Evolutionary conservation across 2,329 filamentous ascomycete genomes (phyloP).

Genomic region (Aspergillus pseudonomiae): DNA sequence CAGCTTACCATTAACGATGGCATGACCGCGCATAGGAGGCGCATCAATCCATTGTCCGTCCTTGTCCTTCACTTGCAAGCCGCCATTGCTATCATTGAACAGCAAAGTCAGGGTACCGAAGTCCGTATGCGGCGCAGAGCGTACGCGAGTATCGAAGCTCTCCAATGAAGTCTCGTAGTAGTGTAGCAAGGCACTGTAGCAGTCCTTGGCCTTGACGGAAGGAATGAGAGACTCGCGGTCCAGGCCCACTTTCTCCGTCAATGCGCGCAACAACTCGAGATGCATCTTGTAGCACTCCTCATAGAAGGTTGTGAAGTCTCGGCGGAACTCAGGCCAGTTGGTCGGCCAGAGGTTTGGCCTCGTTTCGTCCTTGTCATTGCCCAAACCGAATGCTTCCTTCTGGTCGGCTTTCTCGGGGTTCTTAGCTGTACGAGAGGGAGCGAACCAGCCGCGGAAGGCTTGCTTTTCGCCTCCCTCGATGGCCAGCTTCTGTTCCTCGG

Average conservation of each 20-base stretch:
- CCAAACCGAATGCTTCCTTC: slow-evolving; percentile 10
- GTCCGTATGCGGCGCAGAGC: slow-evolving; percentile 9
- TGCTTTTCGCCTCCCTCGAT: slow-evolving; percentile 9
- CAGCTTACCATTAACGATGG: slow-evolving; percentile 11
- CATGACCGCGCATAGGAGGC: slow-evolving; percentile 11
- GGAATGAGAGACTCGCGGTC: slow-evolving; percentile 8
- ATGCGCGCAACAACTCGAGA: slow-evolving; percentile 5
- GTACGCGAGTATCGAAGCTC: background rate
- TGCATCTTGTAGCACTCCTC: slow-evolving; percentile 11
- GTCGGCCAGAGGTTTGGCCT: slow-evolving; percentile 9
- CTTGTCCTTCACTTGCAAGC: slow-evolving; percentile 8
- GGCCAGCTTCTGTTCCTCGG: slow-evolving; percentile 1
- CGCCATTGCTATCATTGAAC: slow-evolving; percentile 8
- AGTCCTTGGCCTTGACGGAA: slow-evolving; percentile 7
- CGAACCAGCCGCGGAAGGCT: slow-evolving; percentile 13
- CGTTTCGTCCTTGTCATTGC: slow-evolving; percentile 9
- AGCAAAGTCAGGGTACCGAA: slow-evolving; percentile 9
- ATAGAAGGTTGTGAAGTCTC: slow-evolving; percentile 11
- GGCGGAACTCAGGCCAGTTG: slow-evolving; percentile 9
- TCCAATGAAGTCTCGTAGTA: slow-evolving; percentile 6
- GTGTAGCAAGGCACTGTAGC: slow-evolving; percentile 9
- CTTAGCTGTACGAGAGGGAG: slow-evolving; percentile 5
- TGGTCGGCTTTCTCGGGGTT: slow-evolving; percentile 6
- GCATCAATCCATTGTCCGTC: slow-evolving; percentile 9
- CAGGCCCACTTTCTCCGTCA: slow-evolving; percentile 7